These are phyloP conservation scores for Pyrenula massariospora DNA, from an alignment of 495 filamentous ascomycete genomes.

Conservation along the genomic window DNA sequence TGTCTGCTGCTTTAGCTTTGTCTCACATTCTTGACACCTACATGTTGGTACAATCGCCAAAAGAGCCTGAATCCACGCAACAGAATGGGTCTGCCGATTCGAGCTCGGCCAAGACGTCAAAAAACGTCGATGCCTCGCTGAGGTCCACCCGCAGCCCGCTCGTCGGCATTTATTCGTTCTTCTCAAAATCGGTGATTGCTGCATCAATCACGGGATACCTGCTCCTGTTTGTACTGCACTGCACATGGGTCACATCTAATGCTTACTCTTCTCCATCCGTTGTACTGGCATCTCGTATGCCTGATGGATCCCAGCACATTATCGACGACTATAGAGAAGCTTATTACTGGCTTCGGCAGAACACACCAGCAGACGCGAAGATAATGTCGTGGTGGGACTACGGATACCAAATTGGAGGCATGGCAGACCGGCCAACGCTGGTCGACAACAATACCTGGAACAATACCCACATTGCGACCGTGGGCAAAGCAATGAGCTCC, in stretches of 20 bases:
- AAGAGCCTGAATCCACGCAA: conserved; percentile 20
- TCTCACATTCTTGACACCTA: conserved; percentile 89
- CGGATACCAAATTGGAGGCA: conserved; percentile 98
- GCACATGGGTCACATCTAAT: conserved; percentile 98
- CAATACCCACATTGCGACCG: conserved; percentile 98
- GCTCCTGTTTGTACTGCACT: conserved; percentile 89
- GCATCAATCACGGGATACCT: conserved; percentile 65
- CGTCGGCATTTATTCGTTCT: conserved; percentile 69
- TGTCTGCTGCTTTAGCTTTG: conserved; percentile 78
- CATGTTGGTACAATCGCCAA: conserved; percentile 41
- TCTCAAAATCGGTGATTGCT: conserved; percentile 70
- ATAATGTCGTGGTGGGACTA: conserved; percentile 99
- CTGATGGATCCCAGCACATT: conserved; percentile 94
- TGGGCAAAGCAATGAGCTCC: conserved; percentile 98
- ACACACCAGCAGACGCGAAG: conserved; percentile 88
- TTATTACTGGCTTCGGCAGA: conserved; percentile 99
- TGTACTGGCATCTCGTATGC: conserved; percentile 81
- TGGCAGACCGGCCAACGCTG: conserved; percentile 94
- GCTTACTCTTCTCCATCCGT: conserved; percentile 98
- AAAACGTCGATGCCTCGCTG: conserved; percentile 36
- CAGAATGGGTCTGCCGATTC: conserved; percentile 20
- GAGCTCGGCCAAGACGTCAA: conserved; percentile 35
- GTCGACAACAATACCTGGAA: conserved; percentile 99
- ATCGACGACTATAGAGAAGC: conserved; percentile 99
- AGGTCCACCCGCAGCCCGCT: conserved; percentile 60